Conservation (phyloP, 768 basidiomycete genomes). For the Crassisporium funariophilum region DNA sequence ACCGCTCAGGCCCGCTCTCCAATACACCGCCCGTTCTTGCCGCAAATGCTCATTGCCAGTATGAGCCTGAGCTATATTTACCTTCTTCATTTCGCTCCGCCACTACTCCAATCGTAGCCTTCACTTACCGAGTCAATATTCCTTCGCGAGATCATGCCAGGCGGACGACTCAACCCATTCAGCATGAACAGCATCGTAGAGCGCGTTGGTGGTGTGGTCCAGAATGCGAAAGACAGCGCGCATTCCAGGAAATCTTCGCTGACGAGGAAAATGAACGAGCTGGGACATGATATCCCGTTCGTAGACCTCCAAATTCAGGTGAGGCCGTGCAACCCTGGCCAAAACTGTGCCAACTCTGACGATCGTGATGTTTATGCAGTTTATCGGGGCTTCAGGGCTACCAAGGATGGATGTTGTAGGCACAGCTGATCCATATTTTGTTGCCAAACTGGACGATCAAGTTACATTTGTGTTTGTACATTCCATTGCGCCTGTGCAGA, state of each 20-base stretch:
- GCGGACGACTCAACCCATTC: conserved; percentile 31
- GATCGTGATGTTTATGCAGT: too few species aligned
- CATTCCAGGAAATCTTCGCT: conserved; percentile 30
- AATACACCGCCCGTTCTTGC: too few species aligned
- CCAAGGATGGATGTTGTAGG: conserved; percentile 73
- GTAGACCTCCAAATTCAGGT: conserved; percentile 64
- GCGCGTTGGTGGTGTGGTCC: conserved; percentile 20
- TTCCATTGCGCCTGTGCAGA: conserved; percentile 24
- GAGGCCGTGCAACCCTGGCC: conserved; percentile 12
- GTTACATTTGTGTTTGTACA: conserved; percentile 71
- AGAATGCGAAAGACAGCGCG: conserved; percentile 33
- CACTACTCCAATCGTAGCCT: too few species aligned
- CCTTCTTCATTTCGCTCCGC: too few species aligned
- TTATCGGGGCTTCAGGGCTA: conserved; percentile 69
- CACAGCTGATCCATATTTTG: conserved; percentile 70
- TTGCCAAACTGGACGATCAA: conserved; percentile 63
- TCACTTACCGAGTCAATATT: too few species aligned
- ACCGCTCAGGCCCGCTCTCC: too few species aligned
- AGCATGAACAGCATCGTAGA: conserved; percentile 38
- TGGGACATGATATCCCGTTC: conserved; percentile 35
- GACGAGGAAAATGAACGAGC: conserved; percentile 35
- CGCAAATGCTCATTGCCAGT: too few species aligned
- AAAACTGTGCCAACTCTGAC: too few species aligned
- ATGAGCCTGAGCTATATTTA: too few species aligned
- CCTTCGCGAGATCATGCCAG: conserved; percentile 28